These are phyloP conservation scores for Kwoniella botswanensis DNA, from an alignment of 768 basidiomycete species.

Conservation along the genomic window DNA sequence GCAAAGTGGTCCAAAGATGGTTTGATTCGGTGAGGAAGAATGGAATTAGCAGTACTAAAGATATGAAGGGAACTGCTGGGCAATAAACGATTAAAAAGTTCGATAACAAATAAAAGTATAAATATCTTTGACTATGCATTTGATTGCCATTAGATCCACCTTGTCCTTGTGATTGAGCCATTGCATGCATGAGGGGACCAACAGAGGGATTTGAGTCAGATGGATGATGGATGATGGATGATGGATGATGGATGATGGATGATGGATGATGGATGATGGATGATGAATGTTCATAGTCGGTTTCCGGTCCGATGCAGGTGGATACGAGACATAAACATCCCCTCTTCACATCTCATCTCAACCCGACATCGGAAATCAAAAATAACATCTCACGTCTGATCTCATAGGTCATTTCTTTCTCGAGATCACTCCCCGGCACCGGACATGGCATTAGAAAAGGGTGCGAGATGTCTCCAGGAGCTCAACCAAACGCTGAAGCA, in stretches of 20 bases:
- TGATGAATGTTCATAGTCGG: neutral
- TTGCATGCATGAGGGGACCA: no score
- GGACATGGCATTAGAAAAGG: neutral
- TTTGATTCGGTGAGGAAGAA: conserved; percentile 79
- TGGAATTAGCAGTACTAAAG: conserved; percentile 66
- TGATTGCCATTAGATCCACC: no score
- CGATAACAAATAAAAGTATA: neutral
- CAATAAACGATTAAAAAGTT: neutral
- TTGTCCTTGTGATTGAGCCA: no score
- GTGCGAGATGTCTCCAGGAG: neutral
- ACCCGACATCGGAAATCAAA: neutral
- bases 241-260: no score
- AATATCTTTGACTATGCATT: neutral
- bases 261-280: no score
- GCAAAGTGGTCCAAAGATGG: conserved; percentile 76
- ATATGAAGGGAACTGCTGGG: conserved; percentile 44
- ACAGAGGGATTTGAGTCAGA: no score
- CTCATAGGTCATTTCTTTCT: no score
- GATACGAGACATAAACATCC: no score
- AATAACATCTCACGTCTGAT: no score
- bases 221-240: no score
- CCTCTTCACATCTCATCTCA: neutral
- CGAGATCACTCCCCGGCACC: neutral
- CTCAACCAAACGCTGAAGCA: conserved; percentile 4
- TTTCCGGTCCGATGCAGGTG: neutral